Base-by-base conservation (phyloP, 2,329 filamentous ascomycete species). In the Aureobasidium namibiae region DNA sequence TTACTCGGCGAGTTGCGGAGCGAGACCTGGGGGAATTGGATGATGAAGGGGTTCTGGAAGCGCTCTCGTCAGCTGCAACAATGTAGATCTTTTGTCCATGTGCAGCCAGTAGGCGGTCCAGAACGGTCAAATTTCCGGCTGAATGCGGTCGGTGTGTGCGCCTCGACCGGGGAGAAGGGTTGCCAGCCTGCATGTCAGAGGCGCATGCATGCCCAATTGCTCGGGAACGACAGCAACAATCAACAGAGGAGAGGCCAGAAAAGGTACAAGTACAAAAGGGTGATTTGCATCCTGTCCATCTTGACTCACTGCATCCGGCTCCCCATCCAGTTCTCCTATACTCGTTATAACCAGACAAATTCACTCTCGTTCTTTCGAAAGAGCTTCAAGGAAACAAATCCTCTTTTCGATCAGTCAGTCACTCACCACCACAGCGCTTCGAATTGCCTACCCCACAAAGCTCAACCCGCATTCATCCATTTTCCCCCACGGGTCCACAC, bases 31-130 rank as follows among this genome's bases (percentile, higher is more conserved):
- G n/a, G n/a, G n/a, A n/a, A n/a, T n/a, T n/a, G 50, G n/a, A 39
- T 33, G 5, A 13, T 26, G n/a, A n/a, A n/a, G n/a, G n/a, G 36
- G 50, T 54, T 54, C 50, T 54, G 50, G 50, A 54, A 42, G 50
- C n/a, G 38, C 48, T 52, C 50, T 54, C 26, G 50, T 54, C 50
- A 54, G 50, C 50, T 54, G 50, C 50, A 42, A 33, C 38, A 54
- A 52, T 42, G 50, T 33, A 41, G 50, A 54, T 54, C 50, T 54
- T 13, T 45, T n/a, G n/a, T n/a, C n/a, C 26, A 5, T 4, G 16
- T 41, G 36, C n/a, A 16, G n/a, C 2, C 21, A n/a, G 16, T 13
- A 10, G 26, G 50, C 36, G 50, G 50, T 54, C 50, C 16, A 54
- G 50, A n/a, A 42, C 50, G 38, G 23, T 39, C 7, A 33, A 36